Evolutionary conservation across 75 land plant species (phyloP), one percentile per base, ranked within the genome.

Genomic region (Cunninghamia lanceolata): DNA sequence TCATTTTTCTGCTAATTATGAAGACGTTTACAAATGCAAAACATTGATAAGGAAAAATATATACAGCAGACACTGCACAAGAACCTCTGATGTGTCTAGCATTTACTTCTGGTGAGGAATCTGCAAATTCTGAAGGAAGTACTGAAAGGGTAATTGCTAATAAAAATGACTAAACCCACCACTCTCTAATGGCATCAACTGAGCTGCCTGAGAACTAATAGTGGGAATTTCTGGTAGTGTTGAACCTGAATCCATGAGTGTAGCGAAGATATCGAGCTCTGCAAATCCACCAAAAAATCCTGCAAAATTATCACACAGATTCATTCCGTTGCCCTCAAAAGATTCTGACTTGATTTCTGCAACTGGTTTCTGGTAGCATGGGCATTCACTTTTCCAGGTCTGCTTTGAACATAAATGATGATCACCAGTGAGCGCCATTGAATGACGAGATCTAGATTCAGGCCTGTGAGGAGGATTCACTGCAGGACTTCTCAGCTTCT

Each of bases 241-340:
- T 28, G 74, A 28, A n/a, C 35, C 32, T 3, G 66, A 59, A 59
- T 59, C 66, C 28, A 19, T 59, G 21, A 59, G 35, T 0, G 80
- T 5, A 35, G 82, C 82, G n/a, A 89, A 89, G 13, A 85, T 46
- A 42, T 89, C 90, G 7, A 89, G 76, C 63, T 87, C 90, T 35
- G 70, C 85, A 34, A 83, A 50, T 15, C 68, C 88, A 82, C 66
- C 73, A 42, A 85, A 76, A 70, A 76, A 85, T 19, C 86, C 34
- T 35, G 78, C 82, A 84, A 43, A 82, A 54, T 85, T 84, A 7
- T 39, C 84, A 25, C 84, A 50, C 79, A 77, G 73, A 19, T 70
- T 78, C 40, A n/a, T 84, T 63, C 85, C 86, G 13, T 82, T 76
- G n/a, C 83, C 74, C 68, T 0, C 34, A 10, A 10, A 70, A 9